These are phyloP conservation scores for Quillaja saponaria DNA, from an alignment of 306 rosid genomes.

Conservation along the genomic window DNA sequence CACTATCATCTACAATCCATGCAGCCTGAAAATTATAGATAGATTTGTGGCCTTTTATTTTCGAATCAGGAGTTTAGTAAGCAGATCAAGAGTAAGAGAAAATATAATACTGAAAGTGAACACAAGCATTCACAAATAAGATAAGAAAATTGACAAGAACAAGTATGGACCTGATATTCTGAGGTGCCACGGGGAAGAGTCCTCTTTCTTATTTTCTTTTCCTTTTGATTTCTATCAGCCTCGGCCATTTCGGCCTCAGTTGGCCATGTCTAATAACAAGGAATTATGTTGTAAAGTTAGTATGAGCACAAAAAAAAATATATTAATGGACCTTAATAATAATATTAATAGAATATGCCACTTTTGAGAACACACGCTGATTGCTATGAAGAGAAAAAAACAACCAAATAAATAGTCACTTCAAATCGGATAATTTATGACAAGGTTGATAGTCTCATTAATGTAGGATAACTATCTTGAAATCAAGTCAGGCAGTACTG, in stretches of 20 bases:
- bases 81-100: slow-evolving; percentile 7
- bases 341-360: too few relatives aligned
- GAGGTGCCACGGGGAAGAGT: slow-evolving; percentile 84
- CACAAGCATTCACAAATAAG: slow-evolving; percentile 1
- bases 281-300: slow-evolving; percentile 8
- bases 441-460: too few relatives aligned
- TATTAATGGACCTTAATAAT: too few relatives aligned
- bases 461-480: too few relatives aligned
- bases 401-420: too few relatives aligned
- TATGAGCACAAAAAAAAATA: slow-evolving; percentile 3
- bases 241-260: slow-evolving; percentile 75
- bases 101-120: neutral
- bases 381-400: too few relatives aligned
- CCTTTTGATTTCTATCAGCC: slow-evolving; percentile 59
- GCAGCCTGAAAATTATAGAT: slow-evolving; percentile 64
- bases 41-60: slow-evolving; percentile 15
- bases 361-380: too few relatives aligned
- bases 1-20: slow-evolving; percentile 73
- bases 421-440: too few relatives aligned
- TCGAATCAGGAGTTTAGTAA: slow-evolving; percentile 5
- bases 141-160: slow-evolving; percentile 11
- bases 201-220: slow-evolving; percentile 58
- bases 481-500: too few relatives aligned
- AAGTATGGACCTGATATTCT: slow-evolving; percentile 75
- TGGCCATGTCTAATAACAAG: slow-evolving; percentile 82